Evolutionary conservation across 768 basidiomycete genomes (phyloP), one percentile per base, ranked within the genome.

Genomic region (Plicaturopsis crispa): DNA sequence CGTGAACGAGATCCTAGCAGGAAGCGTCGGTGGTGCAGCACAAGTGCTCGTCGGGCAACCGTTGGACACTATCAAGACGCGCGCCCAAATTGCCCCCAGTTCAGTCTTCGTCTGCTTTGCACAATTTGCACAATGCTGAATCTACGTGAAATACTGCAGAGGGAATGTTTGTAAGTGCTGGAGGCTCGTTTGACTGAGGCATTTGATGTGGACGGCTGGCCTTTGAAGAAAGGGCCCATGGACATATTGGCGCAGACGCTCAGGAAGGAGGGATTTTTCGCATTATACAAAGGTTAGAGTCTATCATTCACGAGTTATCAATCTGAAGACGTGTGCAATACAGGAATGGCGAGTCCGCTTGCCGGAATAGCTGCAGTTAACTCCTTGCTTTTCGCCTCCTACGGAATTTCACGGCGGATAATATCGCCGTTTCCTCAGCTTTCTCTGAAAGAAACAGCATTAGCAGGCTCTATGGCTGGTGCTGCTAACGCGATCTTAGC

Each of bases 11-110:
- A 75, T 97, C 20, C 59, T 93, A 17, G 84, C 92, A 0, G 93
- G 93, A 4, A 88, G 85, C 56, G 73, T 89, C 5, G 93, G 80
- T 22, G 94, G 94, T n/a, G 91, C 91, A 2, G 82, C 88, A 0
- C 94, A 98, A 51, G 93, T 98, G 10, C 66, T 97, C 8, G 84
- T 92, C n/a, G 91, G 93, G 3, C 93, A 94, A 48, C 89, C 88
- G 1, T 67, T 92, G 19, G 89, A 91, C 52, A 91, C 89, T 1
- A 59, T 91, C 57, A 91, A 91, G 68, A 89, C 88, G 17, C 73
- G 89, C 35, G 87, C 89, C 8, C 88, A 92, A 57, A 81, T 83
- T 48, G 84, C 87, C 24, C 84, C 87, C 13, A 78, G 91, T 91
- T 50, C 51, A 67, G 62, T 18, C 43, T 39, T 16, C 24, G 42